Base-by-base conservation (phyloP, 345 rosid species). In the Heritiera littoralis region DNA sequence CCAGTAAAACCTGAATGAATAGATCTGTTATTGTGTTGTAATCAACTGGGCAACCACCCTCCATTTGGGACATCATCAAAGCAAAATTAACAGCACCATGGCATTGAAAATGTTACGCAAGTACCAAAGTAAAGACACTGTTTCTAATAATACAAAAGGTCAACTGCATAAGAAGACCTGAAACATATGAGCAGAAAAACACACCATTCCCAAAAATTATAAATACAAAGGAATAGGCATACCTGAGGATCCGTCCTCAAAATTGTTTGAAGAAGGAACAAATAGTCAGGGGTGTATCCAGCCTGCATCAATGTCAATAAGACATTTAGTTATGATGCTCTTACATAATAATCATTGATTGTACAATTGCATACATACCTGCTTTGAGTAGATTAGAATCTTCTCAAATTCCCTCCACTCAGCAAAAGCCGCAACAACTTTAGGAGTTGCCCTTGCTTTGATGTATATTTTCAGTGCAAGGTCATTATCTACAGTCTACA, bases 21-120 rank as follows among this genome's bases (percentile, higher is more conserved):
- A 95, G 94, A 92, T 93, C 99, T 56, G 99, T 93, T 76, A 95
- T 91, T 72, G 97, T 95, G 75, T 95, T 95, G 86, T 86, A 91
- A 80, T 95, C 99, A 81, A 95, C 83, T 32, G 99, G 98, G 82
- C 97, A 92, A 68, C 99, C 99, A 65, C 97, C 99, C 84, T 93
- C 97, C 99, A 93, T 95, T 89, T 93, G 96, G 46, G 99, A 92
- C 99, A 95, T 95, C 99, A 92, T 95, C 84, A 93, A 80, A 35
- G 99, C 97, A 88, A 95, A 95, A 85, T 95, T 93, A 55, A 90
- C 97, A 66, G 99, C 99, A 49, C 99, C 99, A 98, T 95, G 80
- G 71, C 81, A 75, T 69, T 9, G 38, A 74, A 81, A 77, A 80
- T 35, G 40, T 17, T 66, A 72, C 55, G 15, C 12, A 60, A 60